phyloP scores from a whole-genome alignment of 2,329 filamentous ascomycete genomes.

The Penicillium sp. region DNA sequence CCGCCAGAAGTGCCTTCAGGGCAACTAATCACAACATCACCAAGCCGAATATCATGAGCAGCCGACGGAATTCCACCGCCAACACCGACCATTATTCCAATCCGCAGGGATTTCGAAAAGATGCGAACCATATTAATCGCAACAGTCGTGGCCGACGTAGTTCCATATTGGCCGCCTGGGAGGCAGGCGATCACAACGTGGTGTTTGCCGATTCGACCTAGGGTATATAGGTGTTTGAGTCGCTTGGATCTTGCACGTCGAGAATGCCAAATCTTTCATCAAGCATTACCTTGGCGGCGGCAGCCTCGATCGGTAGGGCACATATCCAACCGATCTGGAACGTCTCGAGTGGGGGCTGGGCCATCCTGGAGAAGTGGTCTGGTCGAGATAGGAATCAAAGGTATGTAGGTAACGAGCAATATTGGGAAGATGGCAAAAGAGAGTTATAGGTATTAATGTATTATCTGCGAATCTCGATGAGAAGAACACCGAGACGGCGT shows the following conservation, averaged over 20 bases:
- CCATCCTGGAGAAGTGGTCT: too few relatives aligned
- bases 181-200: slow-evolving; percentile 32
- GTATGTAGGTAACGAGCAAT: too few relatives aligned
- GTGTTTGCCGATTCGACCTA: slow-evolving; percentile 12
- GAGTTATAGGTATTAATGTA: too few relatives aligned
- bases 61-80: slow-evolving; percentile 2
- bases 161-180: slow-evolving; percentile 33
- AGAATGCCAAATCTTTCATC: slow-evolving; percentile 29
- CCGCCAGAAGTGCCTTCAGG: neutral
- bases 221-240: slow-evolving; percentile 28
- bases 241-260: slow-evolving; percentile 6
- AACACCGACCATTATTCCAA: neutral
- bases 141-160: slow-evolving; percentile 32
- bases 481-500: too few relatives aligned
- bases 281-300: slow-evolving; percentile 41
- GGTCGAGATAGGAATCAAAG: too few relatives aligned
- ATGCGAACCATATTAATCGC: slow-evolving; percentile 32
- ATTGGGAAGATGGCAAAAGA: too few relatives aligned
- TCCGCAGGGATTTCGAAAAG: slow-evolving; percentile 22
- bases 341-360: too few relatives aligned
- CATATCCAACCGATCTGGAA: slow-evolving; percentile 1
- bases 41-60: slow-evolving; percentile 31
- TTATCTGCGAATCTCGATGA: too few relatives aligned
- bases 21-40: slow-evolving; percentile 22
- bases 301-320: slow-evolving; percentile 22